Conservation (phyloP, 805 yeast genomes). For the Kregervanrija delftensis region DNA sequence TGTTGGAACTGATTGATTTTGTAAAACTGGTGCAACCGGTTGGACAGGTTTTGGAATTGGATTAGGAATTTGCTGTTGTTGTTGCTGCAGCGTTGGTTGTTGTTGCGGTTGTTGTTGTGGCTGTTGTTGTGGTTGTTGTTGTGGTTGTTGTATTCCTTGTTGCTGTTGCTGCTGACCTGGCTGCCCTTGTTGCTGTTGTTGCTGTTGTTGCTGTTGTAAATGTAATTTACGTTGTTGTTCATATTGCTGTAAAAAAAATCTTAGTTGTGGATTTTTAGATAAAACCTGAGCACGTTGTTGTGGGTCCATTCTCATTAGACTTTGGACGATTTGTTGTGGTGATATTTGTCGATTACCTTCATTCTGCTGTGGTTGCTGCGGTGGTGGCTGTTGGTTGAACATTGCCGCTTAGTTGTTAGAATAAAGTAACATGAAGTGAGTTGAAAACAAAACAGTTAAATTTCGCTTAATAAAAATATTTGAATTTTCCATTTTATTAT, state of each 20-base stretch:
- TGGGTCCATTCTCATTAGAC: conserved; percentile 30
- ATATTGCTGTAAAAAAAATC: conserved; percentile 26
- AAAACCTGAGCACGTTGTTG: conserved; percentile 28
- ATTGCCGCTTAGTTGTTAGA: no score
- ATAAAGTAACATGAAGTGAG: no score
- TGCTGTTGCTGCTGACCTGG: conserved; percentile 4
- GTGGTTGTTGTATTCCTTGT: conserved; percentile 4
- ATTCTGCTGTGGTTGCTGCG: background rate
- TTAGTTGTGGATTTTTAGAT: conserved; percentile 28
- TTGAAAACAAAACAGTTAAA: no score
- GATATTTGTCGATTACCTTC: conserved; percentile 15
- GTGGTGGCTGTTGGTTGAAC: background rate
- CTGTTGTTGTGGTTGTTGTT: background rate
- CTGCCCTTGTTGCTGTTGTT: conserved; percentile 5
- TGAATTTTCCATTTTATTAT: no score
- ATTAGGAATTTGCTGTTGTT: conserved; percentile 4
- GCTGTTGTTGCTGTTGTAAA: conserved; percentile 24
- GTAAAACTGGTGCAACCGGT: background rate
- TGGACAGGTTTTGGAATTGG: background rate
- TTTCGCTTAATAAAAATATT: no score
- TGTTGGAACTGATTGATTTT: conserved; percentile 2
- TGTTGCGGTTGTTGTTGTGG: conserved; percentile 8
- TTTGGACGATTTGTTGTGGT: conserved; percentile 25
- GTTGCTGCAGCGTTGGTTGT: conserved; percentile 4
- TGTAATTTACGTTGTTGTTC: conserved; percentile 27